Base-by-base conservation (phyloP, 148 eudicot species). In the Amaranthus palmeri region DNA sequence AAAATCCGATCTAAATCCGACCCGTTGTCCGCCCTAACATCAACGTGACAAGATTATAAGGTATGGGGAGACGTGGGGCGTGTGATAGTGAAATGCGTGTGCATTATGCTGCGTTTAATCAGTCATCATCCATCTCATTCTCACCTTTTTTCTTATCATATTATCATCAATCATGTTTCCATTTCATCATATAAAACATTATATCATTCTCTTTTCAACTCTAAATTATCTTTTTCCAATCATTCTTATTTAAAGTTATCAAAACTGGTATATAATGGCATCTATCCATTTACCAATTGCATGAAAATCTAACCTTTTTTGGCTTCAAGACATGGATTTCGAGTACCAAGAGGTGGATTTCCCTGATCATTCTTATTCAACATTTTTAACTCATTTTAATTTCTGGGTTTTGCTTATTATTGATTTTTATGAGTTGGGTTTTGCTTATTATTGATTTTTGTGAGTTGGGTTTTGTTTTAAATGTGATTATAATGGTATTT, bases 281-380 rank as follows among this genome's bases (percentile, higher is more conserved):
- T 11, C 2, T 14, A 44, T 45, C 13, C 8, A 5, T 64, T 4
- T 46, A 10, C 14, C 49, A 10, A 4, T 65, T 49, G 43, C 43
- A 14, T 55, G 48, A 55, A 54, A 12, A 14, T 74, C 8, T 48
- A 45, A 6, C 9, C 43, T 15, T 13, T 40, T 10, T 55, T 56
- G 71, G 61, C 50, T 69, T 7, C 57, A 55, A 69, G 17, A 60
- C 45, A 90, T 90, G 98, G 92, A 85, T 25, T 89, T 88, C 62
- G 79, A 90, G 67, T 93, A 93, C 77, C 84, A 74, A 69, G 98
- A 93, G 98, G 98, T 90, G 65, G 36, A 0, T 25, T 25, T 25
- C 36, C 36, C 36, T 25, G 36, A 25, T 25, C 36, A 60, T 74
- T 59, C 5, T 25, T 36, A 17, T 57, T 57, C 8, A 11, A 25